A percentile compares a stretch with the other conserved stretches of the same genome.
phyloP scores from a whole-genome alignment of 176 grass and related monocot genomes.

The Rhynchospora tenuis region DNA sequence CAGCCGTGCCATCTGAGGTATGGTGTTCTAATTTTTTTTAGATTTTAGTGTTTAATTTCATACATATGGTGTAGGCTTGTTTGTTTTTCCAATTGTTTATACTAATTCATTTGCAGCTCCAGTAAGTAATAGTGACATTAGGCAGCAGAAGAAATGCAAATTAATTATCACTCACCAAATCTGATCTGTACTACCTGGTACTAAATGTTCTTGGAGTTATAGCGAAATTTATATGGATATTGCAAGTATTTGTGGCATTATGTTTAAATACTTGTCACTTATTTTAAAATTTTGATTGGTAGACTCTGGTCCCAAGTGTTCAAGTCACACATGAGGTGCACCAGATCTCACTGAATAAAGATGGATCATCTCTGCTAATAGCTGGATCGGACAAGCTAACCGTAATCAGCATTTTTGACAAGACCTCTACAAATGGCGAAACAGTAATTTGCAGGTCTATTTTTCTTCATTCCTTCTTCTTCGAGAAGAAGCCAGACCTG shows the following conservation, averaged over 20 bases:
- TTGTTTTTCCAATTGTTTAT: not conserved
- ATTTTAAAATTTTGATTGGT: slow-evolving; percentile 18
- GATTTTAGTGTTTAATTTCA: not conserved
- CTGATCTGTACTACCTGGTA: not conserved
- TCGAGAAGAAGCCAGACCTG: no score
- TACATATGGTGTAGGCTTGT: not conserved
- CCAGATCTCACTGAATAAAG: slow-evolving; percentile 57
- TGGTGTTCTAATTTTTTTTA: not conserved
- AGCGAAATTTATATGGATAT: not conserved
- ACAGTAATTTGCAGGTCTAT: slow-evolving; percentile 62
- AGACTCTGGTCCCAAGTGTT: slow-evolving; percentile 56
- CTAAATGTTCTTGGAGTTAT: not conserved
- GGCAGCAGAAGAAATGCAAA: no score
- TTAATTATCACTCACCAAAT: not conserved
- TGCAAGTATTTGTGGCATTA: slow-evolving; percentile 1
- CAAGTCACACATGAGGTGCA: slow-evolving; percentile 44
- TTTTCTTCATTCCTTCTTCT: no score
- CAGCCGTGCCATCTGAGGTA: slow-evolving; percentile 80
- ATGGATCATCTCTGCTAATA: slow-evolving; percentile 71
- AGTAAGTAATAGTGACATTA: not conserved
- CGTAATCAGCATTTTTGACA: slow-evolving; percentile 62
- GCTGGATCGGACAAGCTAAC: slow-evolving; percentile 60
- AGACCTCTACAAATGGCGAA: slow-evolving; percentile 57
- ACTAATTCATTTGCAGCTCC: not conserved
- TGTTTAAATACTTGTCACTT: slow-evolving; percentile 14